Base-by-base conservation (phyloP, 2,329 filamentous ascomycete species). In the Clarireedia monteithiana region DNA sequence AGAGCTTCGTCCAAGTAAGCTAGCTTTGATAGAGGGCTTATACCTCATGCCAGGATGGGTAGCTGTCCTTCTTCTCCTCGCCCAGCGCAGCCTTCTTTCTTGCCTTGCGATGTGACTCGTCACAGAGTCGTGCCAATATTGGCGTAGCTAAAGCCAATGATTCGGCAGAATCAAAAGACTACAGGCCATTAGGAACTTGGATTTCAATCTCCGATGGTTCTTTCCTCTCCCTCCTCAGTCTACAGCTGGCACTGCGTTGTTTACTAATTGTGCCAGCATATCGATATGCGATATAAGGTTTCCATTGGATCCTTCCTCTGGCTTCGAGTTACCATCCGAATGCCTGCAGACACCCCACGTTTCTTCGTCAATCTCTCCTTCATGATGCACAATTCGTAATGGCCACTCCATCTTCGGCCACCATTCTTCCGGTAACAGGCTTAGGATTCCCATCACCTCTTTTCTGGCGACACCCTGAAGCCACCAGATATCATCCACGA, bases 381-480 rank as follows among this genome's bases (percentile, higher is more conserved):
- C 62, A 24, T 61, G 59, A 46, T 67, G 65, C 7, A 62, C 62
- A 54, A 70, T 61, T 27, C 53, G 58, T 34, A 69, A 40, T 2
- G 68, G 50, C 68, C 68, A 70, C 7, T 67, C 63, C 63, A 70
- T 67, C 53, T 63, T 66, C 5, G 58, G 57, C 63, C 63, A 66
- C 67, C 67, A 69, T 34, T 64, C 63, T 36, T 47, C 34, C 12
- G 66, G 65, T 4, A 70, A 27, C 6, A 69, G 42, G 12, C 55
- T 56, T n/a, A 61, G 58, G 12, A 69, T 67, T 5, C 84, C 83
- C 66, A 82, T 78, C 15, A 89, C 80, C 63, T 89, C 82, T 55
- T 82, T 78, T 15, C 79, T 77, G 6, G 84, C 79, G 64, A 86
- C 84, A 40, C 85, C 83, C 20, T 82, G 77, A 27, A 88, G 72